phyloP scores from a whole-genome alignment of 306 rosid species.

The cucumber (Cucumis sativus) region Cucumber_9930_V3 NC_026659.2:23492001-23492500 shows the following conservation, averaged over 20 bases:
- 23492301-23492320: constrained; percentile 89
- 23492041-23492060: constrained; percentile 1
- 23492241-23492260: constrained; percentile 22
- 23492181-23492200: neutral
- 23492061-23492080: constrained; percentile 8
- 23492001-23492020: neutral
- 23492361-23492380: constrained; percentile 76
- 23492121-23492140: neutral
- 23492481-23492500: constrained; percentile 15
- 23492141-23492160: neutral
- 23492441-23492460: constrained; percentile 39
- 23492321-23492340: constrained; percentile 78
- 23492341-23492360: constrained; percentile 87
- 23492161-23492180: neutral
- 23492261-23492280: constrained; percentile 44
- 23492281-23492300: constrained; percentile 71
- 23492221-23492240: neutral
- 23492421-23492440: constrained; percentile 59
- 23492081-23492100: constrained; percentile 5
- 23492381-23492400: constrained; percentile 90
- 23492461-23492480: constrained; percentile 21
- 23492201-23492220: constrained; percentile 1
- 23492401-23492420: constrained; percentile 77
- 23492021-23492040: constrained; percentile 1
- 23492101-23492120: neutral